Percentiles rank a stretch among this genome's conserved stretches.
These are phyloP conservation scores for Aureobasidium lini DNA, from an alignment of 2,329 filamentous ascomycete species.

Conservation along the genomic window DNA sequence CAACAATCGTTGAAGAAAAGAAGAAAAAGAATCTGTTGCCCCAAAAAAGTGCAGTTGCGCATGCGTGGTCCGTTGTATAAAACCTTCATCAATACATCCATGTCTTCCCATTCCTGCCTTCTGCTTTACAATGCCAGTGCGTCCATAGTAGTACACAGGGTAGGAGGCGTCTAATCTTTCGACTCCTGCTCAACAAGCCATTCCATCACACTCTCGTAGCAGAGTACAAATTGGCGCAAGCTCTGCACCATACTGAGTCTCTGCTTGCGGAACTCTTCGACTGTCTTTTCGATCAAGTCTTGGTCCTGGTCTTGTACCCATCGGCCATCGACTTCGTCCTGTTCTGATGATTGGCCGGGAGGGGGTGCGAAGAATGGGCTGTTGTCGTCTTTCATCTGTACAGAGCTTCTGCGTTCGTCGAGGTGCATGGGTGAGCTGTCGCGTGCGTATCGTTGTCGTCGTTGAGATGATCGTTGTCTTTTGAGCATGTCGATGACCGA, in stretches of 20 bases:
- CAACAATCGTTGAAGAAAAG: background rate
- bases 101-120: background rate
- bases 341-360: background rate
- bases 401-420: conserved; percentile 18
- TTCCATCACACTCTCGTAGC: conserved; percentile 89
- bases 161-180: background rate
- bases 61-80: background rate
- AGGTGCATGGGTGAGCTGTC: conserved; percentile 40
- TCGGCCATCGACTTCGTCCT: conserved; percentile 29
- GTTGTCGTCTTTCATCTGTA: conserved; percentile 8
- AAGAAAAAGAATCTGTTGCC: background rate
- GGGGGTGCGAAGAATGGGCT: conserved; percentile 15
- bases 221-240: conserved; percentile 85
- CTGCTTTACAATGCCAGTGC: background rate
- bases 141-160: background rate
- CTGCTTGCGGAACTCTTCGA: conserved; percentile 84
- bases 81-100: background rate
- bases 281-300: conserved; percentile 78
- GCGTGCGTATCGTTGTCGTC: conserved; percentile 29
- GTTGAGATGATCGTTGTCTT: conserved; percentile 52
- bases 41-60: background rate
- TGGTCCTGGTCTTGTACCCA: conserved; percentile 65
- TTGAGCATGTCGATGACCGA: conserved; percentile 95
- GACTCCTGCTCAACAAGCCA: conserved; percentile 56
- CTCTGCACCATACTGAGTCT: conserved; percentile 95